Evolutionary conservation across 257 asterid species (phyloP).

Genomic region (Plectranthus barbatus): DNA sequence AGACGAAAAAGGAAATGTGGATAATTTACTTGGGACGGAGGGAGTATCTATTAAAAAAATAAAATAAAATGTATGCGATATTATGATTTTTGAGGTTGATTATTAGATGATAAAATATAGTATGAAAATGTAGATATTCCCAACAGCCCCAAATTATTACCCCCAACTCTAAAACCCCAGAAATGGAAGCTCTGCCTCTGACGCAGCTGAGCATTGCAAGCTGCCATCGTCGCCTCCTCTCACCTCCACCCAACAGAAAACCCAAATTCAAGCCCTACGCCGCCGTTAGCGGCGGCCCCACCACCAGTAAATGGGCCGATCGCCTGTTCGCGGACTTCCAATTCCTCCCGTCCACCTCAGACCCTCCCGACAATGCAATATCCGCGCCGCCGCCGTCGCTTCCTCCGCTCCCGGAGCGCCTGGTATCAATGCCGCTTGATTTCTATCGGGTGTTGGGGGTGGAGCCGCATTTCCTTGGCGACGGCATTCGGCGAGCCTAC

Average conservation of each 20-base stretch:
- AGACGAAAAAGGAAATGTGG: too few relatives aligned
- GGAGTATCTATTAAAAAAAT: too few relatives aligned
- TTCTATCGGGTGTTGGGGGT: slow-evolving; percentile 85
- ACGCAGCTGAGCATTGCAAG: slow-evolving; percentile 43
- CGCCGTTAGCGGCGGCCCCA: slow-evolving; percentile 51
- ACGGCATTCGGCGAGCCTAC: slow-evolving; percentile 86
- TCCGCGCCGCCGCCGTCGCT: slow-evolving; percentile 36
- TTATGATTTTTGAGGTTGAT: too few relatives aligned
- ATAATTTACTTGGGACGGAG: too few relatives aligned
- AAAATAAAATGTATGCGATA: too few relatives aligned
- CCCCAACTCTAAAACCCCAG: too few relatives aligned
- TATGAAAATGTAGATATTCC: too few relatives aligned
- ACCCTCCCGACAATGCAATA: slow-evolving; percentile 29
- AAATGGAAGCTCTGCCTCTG: slow-evolving; percentile 60
- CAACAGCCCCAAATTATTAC: too few relatives aligned
- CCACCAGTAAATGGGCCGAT: slow-evolving; percentile 92
- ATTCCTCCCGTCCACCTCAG: slow-evolving; percentile 61
- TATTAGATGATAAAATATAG: too few relatives aligned
- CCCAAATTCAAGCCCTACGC: slow-evolving; percentile 41
- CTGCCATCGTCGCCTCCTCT: slow-evolving; percentile 33
- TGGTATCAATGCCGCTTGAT: slow-evolving; percentile 68
- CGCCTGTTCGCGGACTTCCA: slow-evolving; percentile 95
- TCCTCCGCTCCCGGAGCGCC: slow-evolving; percentile 67
- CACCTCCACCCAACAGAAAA: slow-evolving; percentile 34
- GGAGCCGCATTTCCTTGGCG: slow-evolving; percentile 86